Base-by-base conservation (phyloP, 2,329 filamentous ascomycete species). In the Aulographum hederae region DNA sequence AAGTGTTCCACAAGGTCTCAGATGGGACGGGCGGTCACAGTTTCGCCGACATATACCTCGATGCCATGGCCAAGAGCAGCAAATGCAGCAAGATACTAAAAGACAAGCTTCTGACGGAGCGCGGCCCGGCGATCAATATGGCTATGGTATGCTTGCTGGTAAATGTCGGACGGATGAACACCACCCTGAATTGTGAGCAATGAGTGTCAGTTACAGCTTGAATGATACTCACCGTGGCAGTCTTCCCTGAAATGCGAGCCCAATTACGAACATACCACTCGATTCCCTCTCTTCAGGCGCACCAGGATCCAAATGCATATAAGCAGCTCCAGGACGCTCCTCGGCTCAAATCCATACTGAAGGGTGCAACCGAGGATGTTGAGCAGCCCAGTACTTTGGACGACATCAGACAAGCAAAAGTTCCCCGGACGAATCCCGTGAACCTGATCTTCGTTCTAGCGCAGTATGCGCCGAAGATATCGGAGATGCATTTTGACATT, bases 161-260 rank as follows among this genome's bases (percentile, higher is more conserved):
- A 51, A 98, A 98, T 48, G 80, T 98, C 40, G 89, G 89, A 36
- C 69, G 89, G 39, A 98, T 98, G 89, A 98, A 98, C 55, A 98
- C 89, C 2, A 98, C 89, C 0, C 63, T 98, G 30, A 98, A 98
- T 49, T 95, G 85, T 93, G 61, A 49, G 73, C 53, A 33, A 6
- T 29, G 25, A 13, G 13, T 10, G 19, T 28, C 21, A 17, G 25
- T 20, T 32, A n/a, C 13, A 28, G 18, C 19, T 26, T 32, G 12
- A n/a, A 18, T 18, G 36, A 21, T 15, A 31, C 28, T 25, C 18
- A 30, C 25, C 28, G 26, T 13, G 37, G 32, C 50, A 92, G 89
- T 98, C 63, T 98, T 98, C 51, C 89, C 89, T 15, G 89, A 98
- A 54, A 98, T 98, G 89, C 79, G 89, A 56, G 89, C 89, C 18